Evolutionary conservation across 495 filamentous ascomycete genomes (phyloP), one percentile per base, ranked within the genome.

Genomic region (Halenospora varia): DNA sequence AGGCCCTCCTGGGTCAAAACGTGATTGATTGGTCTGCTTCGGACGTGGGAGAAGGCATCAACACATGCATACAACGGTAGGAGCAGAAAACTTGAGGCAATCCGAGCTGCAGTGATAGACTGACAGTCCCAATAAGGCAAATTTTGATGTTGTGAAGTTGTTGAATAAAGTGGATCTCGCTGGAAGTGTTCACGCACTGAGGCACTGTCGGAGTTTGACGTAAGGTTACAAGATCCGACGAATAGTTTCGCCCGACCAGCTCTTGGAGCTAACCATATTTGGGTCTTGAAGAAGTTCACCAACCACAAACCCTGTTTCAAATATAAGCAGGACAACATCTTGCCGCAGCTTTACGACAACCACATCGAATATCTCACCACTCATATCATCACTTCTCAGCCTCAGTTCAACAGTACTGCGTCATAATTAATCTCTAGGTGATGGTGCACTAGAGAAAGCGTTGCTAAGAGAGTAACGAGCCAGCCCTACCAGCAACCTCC

Each of bases 201-300:
- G n/a, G n/a, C n/a, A n/a, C n/a, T n/a, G n/a, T n/a, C n/a, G n/a
- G n/a, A n/a, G n/a, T n/a, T n/a, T n/a, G n/a, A n/a, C n/a, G n/a
- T n/a, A n/a, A n/a, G n/a, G n/a, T n/a, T n/a, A n/a, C n/a, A n/a
- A n/a, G n/a, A n/a, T n/a, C n/a, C n/a, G n/a, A n/a, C n/a, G n/a
- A n/a, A n/a, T n/a, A n/a, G n/a, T n/a, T n/a, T n/a, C n/a, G n/a
- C n/a, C n/a, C n/a, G n/a, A n/a, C n/a, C n/a, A n/a, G n/a, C n/a
- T n/a, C n/a, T n/a, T 20, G 23, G 39, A 39, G n/a, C 20, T 52
- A 52, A 42, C 59, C 41, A 18, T 17, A 61, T 61, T 35, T 10
- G 59, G 53, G 42, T 9, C 11, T 39, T 1, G 6, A 53, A 49
- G 53, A 57, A 49, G 59, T 56, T 61, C 24, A 22, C 56, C 49